These are phyloP conservation scores for Balamuthia mandrillaris DNA, from an alignment of 208 protist species.

Conservation along the genomic window DNA sequence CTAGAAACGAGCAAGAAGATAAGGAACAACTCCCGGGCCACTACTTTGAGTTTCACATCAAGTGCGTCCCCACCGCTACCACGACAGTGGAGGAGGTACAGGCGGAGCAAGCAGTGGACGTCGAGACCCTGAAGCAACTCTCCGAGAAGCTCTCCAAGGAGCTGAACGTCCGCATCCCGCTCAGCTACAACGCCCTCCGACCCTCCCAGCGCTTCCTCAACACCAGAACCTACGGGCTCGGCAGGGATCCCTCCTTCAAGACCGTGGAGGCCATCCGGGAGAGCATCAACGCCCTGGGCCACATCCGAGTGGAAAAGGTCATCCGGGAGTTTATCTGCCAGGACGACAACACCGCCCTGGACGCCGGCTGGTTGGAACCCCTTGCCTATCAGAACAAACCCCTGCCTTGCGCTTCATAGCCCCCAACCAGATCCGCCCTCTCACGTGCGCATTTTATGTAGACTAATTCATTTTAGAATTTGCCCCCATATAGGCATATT, in stretches of 20 bases:
- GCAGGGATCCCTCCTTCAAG: neutral
- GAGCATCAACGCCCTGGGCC: neutral
- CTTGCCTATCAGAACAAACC: too few species aligned
- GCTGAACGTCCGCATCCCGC: neutral
- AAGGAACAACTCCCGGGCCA: neutral
- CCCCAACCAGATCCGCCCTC: too few species aligned
- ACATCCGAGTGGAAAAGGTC: neutral
- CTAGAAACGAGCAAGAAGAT: too few species aligned
- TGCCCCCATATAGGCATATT: too few species aligned
- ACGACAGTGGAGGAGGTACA: neutral
- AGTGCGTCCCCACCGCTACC: neutral
- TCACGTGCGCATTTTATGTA: too few species aligned
- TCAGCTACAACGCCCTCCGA: neutral
- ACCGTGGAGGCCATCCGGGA: neutral
- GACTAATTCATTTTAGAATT: too few species aligned
- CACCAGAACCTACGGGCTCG: neutral
- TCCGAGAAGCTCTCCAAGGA: neutral
- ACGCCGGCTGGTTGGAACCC: neutral
- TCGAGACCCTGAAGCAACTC: neutral
- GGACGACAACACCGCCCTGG: neutral
- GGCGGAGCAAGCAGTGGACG: neutral
- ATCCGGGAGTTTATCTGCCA: neutral
- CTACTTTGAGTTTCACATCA: conserved; percentile 18
- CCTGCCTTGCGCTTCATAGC: too few species aligned
- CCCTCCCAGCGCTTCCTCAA: neutral